Conservation (phyloP, 371 early-diverging fungal genomes). For the Sanchytrium tribonematis region DNA sequence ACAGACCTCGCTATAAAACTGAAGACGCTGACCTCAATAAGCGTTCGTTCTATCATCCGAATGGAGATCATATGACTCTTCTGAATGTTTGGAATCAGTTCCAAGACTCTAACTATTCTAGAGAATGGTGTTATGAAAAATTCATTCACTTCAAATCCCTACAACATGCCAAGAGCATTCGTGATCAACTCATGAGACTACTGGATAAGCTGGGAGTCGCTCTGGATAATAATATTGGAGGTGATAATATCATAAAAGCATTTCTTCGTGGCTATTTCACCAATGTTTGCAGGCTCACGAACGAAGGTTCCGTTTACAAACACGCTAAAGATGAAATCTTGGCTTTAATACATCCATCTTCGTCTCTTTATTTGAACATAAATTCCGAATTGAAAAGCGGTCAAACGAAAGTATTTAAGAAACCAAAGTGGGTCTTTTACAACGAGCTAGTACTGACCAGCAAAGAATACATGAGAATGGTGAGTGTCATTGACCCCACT, state of each 20-base stretch:
- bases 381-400: background rate
- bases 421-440: slow-evolving; percentile 84
- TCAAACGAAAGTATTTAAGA: slow-evolving; percentile 4
- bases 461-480: slow-evolving; percentile 76
- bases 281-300: background rate
- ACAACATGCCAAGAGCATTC: slow-evolving; percentile 62
- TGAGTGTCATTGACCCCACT: slow-evolving; percentile 55
- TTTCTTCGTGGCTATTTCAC: background rate
- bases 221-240: slow-evolving; percentile 12
- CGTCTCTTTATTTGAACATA: background rate
- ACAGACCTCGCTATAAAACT: background rate
- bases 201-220: slow-evolving; percentile 76
- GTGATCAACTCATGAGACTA: slow-evolving; percentile 69
- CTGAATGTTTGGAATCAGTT: slow-evolving; percentile 81
- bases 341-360: background rate
- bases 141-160: slow-evolving; percentile 57
- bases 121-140: slow-evolving; percentile 65
- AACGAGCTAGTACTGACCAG: slow-evolving; percentile 91
- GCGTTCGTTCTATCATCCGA: background rate
- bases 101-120: slow-evolving; percentile 19
- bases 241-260: background rate
- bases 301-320: background rate
- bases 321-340: background rate
- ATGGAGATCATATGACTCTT: slow-evolving; percentile 62
- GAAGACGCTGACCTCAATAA: background rate